Percentiles rank a stretch among this genome's conserved stretches.
Conservation (phyloP, 768 basidiomycete genomes). For the Albatrellus ellisii region DNA sequence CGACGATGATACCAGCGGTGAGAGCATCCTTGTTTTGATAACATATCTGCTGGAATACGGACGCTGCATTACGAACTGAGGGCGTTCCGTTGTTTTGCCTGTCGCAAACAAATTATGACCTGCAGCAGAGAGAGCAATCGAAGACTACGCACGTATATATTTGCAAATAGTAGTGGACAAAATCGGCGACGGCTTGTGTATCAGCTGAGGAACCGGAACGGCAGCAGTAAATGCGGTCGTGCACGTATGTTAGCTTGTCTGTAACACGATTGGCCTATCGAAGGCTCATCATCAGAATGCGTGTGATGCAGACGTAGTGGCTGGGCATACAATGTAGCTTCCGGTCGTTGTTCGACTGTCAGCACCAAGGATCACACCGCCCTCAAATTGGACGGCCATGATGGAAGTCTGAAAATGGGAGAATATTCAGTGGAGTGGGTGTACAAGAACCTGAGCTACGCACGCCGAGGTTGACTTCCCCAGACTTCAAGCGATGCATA, state of each 20-base stretch:
- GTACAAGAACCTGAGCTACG: no score
- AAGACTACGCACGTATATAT: slow-evolving; percentile 38
- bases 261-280: slow-evolving; percentile 91
- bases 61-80: slow-evolving; percentile 70
- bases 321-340: slow-evolving; percentile 88
- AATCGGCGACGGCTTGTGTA: slow-evolving; percentile 92
- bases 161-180: slow-evolving; percentile 75
- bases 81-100: slow-evolving; percentile 54
- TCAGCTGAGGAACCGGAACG: slow-evolving; percentile 96
- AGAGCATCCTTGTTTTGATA: slow-evolving; percentile 89
- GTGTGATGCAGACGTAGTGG: background rate
- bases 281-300: background rate
- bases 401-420: slow-evolving; percentile 75
- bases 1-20: slow-evolving; percentile 92
- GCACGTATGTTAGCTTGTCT: slow-evolving; percentile 92
- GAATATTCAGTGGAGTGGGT: background rate
- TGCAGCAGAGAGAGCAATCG: background rate
- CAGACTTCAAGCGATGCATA: slow-evolving; percentile 77
- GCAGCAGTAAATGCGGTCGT: slow-evolving; percentile 99
- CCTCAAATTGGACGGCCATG: slow-evolving; percentile 96
- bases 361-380: slow-evolving; percentile 92
- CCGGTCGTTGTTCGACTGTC: slow-evolving; percentile 97
- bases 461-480: slow-evolving; percentile 96
- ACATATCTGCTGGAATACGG: slow-evolving; percentile 75
- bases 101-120: background rate